These are phyloP conservation scores for Sphaerosporella brunnea DNA, from an alignment of 495 filamentous ascomycete genomes.

Conservation along the genomic window DNA sequence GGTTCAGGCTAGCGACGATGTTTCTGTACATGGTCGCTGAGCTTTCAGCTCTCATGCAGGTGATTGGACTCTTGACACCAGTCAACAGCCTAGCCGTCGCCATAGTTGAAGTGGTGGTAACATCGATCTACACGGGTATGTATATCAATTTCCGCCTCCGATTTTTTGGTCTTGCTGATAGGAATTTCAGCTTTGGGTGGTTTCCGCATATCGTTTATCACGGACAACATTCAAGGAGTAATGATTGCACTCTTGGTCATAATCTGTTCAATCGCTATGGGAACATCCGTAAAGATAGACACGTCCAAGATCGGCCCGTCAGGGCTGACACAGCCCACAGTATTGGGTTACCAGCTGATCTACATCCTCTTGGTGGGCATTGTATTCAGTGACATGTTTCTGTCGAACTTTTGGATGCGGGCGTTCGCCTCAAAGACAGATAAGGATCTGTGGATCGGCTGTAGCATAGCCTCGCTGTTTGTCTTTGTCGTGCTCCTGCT, in stretches of 20 bases:
- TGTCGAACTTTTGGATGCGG: constrained; percentile 62
- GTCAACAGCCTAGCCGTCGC: constrained; percentile 53
- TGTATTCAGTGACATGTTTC: constrained; percentile 61
- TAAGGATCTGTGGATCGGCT: constrained; percentile 52
- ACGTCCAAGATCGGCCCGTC: constrained; percentile 43
- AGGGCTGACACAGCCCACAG: constrained; percentile 38
- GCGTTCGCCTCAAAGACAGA: constrained; percentile 66
- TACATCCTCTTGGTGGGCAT: constrained; percentile 61
- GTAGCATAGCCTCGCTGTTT: constrained; percentile 42
- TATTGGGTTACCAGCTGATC: constrained; percentile 59
- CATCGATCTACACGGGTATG: constrained; percentile 59
- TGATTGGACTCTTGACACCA: constrained; percentile 51
- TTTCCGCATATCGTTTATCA: constrained; percentile 60
- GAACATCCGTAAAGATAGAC: constrained; percentile 51
- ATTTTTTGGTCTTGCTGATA: constrained; percentile 7
- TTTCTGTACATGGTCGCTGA: constrained; percentile 72
- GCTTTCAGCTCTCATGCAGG: constrained; percentile 54
- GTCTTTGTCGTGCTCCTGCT: constrained; percentile 47
- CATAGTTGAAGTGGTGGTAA: constrained; percentile 53
- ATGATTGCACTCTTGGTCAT: constrained; percentile 54
- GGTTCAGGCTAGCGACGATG: constrained; percentile 48
- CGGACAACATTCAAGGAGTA: constrained; percentile 56
- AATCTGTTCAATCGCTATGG: constrained; percentile 52
- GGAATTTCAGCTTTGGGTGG: constrained; percentile 44
- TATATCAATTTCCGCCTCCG: not conserved